Base-by-base conservation (phyloP, 2,329 filamentous ascomycete species). In the Huntiella bhutanensis region DNA sequence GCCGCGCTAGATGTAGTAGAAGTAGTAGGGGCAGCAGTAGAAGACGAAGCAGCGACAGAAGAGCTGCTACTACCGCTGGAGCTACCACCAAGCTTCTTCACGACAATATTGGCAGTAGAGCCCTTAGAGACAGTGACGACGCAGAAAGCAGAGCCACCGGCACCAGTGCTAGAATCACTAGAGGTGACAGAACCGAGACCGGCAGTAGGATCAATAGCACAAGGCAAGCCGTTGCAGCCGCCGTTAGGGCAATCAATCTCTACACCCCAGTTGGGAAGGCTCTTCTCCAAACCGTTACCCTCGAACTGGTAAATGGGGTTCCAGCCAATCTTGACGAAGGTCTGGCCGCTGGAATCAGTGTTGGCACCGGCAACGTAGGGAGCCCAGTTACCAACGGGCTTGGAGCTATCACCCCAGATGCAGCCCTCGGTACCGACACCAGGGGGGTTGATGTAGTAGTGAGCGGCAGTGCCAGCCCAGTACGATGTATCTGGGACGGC, bases 371-470 rank as follows among this genome's bases (percentile, higher is more conserved):
- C 77, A 52, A 86, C 81, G 56, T 77, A 88, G 2, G 80, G 76
- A 43, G 72, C 67, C 82, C 82, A 87, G 64, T 87, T 87, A 43
- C 82, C 82, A 53, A 75, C 60, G 1, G 79, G 68, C 52, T 76
- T 66, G 36, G 64, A 63, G 6, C 66, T 66, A 39, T 71, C 71
- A 49, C 82, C 80, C 82, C 82, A 87, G 48, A 79, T 61, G 58
- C 82, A 88, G 43, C 72, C 81, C 43, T 75, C 69, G 4, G 65
- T 63, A 4, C 69, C 64, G 40, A 74, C 66, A 51, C 82, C 82
- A 33, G 82, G 82, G 28, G 78, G 70, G 62, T 87, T 87, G 64
- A 87, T 73, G 56, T 87, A 87, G 61, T 72, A 86, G 74, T 88
- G 82, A 49, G 82, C 79, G 49, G 81, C 73, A 10, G 82, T 86